Evolutionary conservation across 345 rosid species (phyloP).

Genomic region (Crucihimalaya himalaica): DNA sequence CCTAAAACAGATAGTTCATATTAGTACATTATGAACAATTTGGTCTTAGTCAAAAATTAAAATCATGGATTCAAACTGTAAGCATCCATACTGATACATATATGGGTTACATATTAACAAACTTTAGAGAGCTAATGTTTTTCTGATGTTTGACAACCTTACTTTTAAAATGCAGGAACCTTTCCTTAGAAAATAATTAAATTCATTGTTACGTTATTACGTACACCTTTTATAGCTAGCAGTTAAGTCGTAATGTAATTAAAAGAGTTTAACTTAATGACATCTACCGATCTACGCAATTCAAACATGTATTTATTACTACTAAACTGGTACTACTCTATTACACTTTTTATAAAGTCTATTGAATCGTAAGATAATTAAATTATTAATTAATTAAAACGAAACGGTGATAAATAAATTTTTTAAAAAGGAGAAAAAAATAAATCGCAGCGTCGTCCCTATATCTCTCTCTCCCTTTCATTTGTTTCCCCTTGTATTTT

Average conservation of each 20-base stretch:
- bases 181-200: neutral
- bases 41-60: slow-evolving; percentile 3
- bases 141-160: slow-evolving; percentile 1
- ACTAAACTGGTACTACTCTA: too few relatives aligned
- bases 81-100: too few relatives aligned
- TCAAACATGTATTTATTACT: too few relatives aligned
- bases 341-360: too few relatives aligned
- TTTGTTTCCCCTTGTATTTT: slow-evolving; percentile 28
- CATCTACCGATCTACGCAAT: too few relatives aligned
- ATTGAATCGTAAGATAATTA: neutral
- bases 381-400: neutral
- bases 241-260: too few relatives aligned
- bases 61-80: neutral
- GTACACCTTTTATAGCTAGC: too few relatives aligned
- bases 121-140: neutral
- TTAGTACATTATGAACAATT: neutral
- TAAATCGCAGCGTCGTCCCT: slow-evolving; percentile 32
- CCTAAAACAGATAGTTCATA: neutral
- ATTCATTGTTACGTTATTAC: neutral
- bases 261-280: too few relatives aligned
- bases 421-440: neutral
- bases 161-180: slow-evolving; percentile 7
- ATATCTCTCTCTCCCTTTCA: slow-evolving; percentile 33
- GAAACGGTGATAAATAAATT: slow-evolving; percentile 5
- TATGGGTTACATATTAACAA: neutral